Evolutionary conservation across 768 basidiomycete genomes (phyloP).

Genomic region (Lentinula sp.): DNA sequence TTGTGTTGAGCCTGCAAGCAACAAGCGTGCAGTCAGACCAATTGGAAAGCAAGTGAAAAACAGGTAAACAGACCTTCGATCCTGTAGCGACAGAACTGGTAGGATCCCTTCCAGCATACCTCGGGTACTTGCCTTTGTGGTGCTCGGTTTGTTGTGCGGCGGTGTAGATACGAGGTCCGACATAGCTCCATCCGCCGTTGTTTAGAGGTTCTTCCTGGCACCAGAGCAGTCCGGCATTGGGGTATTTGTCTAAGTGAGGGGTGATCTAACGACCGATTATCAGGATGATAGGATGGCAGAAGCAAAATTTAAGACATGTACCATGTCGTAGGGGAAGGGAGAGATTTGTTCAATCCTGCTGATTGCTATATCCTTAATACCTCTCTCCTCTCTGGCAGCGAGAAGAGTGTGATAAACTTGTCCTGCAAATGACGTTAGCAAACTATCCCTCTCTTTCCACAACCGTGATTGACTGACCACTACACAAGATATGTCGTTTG

Average conservation of each 20-base stretch:
- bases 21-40: constrained; percentile 13
- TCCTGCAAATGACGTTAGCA: constrained; percentile 33
- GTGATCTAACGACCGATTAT: constrained; percentile 50
- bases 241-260: constrained; percentile 93
- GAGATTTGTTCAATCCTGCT: constrained; percentile 93
- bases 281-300: not conserved
- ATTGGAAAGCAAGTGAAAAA: not conserved
- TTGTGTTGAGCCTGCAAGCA: constrained; percentile 66
- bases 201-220: constrained; percentile 98
- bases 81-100: constrained; percentile 91
- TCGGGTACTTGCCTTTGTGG: constrained; percentile 87
- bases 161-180: constrained; percentile 89
- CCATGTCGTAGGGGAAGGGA: constrained; percentile 95
- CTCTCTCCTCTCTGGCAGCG: constrained; percentile 85
- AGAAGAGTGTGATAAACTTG: constrained; percentile 92
- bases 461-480: constrained; percentile 34
- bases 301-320: constrained; percentile 26
- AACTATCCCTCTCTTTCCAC: not conserved
- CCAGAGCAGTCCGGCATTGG: constrained; percentile 92
- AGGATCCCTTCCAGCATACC: constrained; percentile 89
- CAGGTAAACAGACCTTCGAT: constrained; percentile 57
- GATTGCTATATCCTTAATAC: constrained; percentile 90
- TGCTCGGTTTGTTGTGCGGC: constrained; percentile 87
- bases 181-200: constrained; percentile 96
- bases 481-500: constrained; percentile 87